Conservation (phyloP, 2,329 filamentous ascomycete genomes). For the Magnaporthiopsis poae region DNA sequence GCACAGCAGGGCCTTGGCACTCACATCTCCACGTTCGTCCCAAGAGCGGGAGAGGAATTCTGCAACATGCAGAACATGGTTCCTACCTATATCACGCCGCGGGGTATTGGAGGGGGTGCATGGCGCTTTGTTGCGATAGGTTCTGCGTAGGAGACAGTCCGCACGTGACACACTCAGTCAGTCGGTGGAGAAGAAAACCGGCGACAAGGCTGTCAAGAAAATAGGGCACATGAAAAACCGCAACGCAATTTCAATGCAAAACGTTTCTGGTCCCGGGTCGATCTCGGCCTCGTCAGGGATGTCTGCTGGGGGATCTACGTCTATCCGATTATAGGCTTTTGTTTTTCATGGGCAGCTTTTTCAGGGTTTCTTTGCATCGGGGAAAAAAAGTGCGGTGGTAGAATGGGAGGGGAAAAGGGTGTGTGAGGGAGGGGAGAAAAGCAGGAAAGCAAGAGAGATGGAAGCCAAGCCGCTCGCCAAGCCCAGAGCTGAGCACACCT, state of each 20-base stretch:
- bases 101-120: neutral
- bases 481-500: neutral
- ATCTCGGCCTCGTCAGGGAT: neutral
- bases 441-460: neutral
- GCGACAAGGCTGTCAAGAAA: neutral
- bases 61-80: neutral
- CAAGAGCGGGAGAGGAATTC: neutral
- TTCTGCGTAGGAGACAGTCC: neutral
- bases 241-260: neutral
- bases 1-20: neutral
- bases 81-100: too few species aligned
- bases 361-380: too few species aligned
- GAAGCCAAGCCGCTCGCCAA: neutral
- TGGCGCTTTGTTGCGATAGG: neutral
- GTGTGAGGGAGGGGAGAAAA: neutral
- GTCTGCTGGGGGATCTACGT: neutral
- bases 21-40: neutral
- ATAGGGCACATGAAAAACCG: neutral
- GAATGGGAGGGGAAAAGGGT: too few species aligned
- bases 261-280: neutral
- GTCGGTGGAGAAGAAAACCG: neutral
- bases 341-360: neutral
- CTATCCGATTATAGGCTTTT: neutral
- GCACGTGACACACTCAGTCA: too few species aligned
- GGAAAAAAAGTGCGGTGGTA: too few species aligned